Evolutionary conservation across 2,329 filamentous ascomycete genomes (phyloP), one percentile per base, ranked within the genome.

Genomic region (Zymoseptoria tritici): DNA sequence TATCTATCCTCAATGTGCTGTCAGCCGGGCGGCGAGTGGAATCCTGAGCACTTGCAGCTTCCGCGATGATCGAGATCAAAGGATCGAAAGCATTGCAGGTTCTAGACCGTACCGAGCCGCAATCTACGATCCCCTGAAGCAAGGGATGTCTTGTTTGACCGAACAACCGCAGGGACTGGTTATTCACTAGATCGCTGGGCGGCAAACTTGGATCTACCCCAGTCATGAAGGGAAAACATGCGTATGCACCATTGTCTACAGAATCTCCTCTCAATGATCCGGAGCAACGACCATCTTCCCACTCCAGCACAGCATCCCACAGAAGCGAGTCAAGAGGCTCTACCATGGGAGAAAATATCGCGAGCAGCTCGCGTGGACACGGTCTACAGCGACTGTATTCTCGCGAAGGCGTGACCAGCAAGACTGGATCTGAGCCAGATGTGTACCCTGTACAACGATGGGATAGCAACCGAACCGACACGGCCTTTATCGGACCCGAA

Each of bases 401-500:
- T 46, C 36, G 36, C 13, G 36, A 46, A 7, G 36, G 36, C 13
- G 5, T 46, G 36, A 16, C 36, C 36, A 46, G 36, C 36, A 46
- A 16, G 11, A 46, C 11, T 16, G 36, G 11, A 46, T n/a, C 36
- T n/a, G 36, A 46, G 11, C 13, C 36, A 6, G 13, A 16, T 46
- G 36, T 16, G 13, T n/a, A 46, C 13, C 11, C 36, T n/a, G 36
- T 46, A 16, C 36, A 46, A 46, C 36, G 36, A 46, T 46, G 36
- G 36, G 36, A 46, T n/a, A 24, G 21, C 54, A 54, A 26, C 13
- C 26, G 13, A 51, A 8, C 58, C 8, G 55, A 54, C 4, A 46
- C 55, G 13, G 49, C 56, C 31, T 31, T 49, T 29, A 62, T 53
- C 52, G n/a, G 46, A 5, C 58, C 49, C 2, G 54, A 52, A n/a